Conservation (phyloP, 2,329 filamentous ascomycete species). For the Aureobasidium sp. region DNA sequence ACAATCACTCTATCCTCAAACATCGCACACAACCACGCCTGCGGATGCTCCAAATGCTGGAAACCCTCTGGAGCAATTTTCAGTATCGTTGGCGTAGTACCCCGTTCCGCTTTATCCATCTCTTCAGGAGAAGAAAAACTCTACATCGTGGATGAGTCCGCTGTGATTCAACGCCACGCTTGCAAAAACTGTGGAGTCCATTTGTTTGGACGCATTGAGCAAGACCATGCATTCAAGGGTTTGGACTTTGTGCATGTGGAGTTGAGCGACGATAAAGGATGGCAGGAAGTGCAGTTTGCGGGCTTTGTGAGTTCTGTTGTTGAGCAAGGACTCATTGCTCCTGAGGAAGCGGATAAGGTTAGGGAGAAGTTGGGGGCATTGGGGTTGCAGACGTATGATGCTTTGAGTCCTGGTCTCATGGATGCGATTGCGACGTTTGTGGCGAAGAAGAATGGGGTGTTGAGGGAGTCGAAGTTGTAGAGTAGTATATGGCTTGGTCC, state of each 20-base stretch:
- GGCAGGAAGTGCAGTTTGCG: slow-evolving; percentile 64
- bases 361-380: slow-evolving; percentile 43
- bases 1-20: slow-evolving; percentile 50
- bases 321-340: slow-evolving; percentile 54
- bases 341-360: slow-evolving; percentile 47
- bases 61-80: slow-evolving; percentile 58
- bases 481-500: too few species aligned
- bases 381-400: slow-evolving; percentile 56
- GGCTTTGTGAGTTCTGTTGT: slow-evolving; percentile 61
- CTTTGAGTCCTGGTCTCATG: slow-evolving; percentile 54
- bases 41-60: slow-evolving; percentile 66
- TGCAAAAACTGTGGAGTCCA: slow-evolving; percentile 55
- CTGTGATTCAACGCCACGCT: slow-evolving; percentile 52
- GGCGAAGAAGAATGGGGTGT: slow-evolving; percentile 5
- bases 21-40: slow-evolving; percentile 61
- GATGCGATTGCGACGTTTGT: slow-evolving; percentile 31
- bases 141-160: slow-evolving; percentile 44
- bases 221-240: slow-evolving; percentile 57
- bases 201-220: slow-evolving; percentile 56
- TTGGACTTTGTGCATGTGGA: slow-evolving; percentile 63
- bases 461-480: slow-evolving; percentile 10
- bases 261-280: slow-evolving; percentile 51
- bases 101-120: slow-evolving; percentile 46
- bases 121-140: slow-evolving; percentile 53
- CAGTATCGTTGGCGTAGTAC: slow-evolving; percentile 54